These are phyloP conservation scores for Sporothrix schenckii DNA, from an alignment of 2,329 filamentous ascomycete genomes.

Conservation along the genomic window DNA sequence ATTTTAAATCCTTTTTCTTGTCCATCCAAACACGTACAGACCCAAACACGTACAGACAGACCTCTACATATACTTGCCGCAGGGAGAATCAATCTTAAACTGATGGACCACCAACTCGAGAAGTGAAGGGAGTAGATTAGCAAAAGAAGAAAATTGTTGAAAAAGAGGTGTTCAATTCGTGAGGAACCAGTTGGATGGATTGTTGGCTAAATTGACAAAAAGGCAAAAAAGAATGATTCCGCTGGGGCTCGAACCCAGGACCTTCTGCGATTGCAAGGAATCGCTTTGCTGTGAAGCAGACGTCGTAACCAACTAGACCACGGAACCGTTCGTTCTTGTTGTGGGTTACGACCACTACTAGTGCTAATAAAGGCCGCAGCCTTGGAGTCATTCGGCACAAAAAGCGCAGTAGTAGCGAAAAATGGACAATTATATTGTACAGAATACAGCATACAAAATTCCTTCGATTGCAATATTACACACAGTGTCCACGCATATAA, in stretches of 20 bases:
- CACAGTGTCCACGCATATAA: neutral
- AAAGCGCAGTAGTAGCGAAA: too few relatives aligned
- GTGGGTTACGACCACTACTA: neutral
- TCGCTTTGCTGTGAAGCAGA: constrained; percentile 37
- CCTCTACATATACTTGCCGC: too few relatives aligned
- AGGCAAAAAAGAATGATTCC: constrained; percentile 34
- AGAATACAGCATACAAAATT: too few relatives aligned
- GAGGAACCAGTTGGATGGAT: neutral
- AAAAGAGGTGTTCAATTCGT: neutral
- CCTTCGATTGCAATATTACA: too few relatives aligned
- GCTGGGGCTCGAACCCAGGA: constrained; percentile 40
- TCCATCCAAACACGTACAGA: neutral
- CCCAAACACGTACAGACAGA: neutral
- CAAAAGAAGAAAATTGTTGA: neutral
- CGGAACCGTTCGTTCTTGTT: constrained; percentile 34
- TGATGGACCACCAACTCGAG: neutral
- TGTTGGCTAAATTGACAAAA: neutral
- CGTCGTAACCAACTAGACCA: constrained; percentile 40
- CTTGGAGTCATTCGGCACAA: too few relatives aligned
- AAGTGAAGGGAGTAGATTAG: neutral
- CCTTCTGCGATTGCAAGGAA: constrained; percentile 36
- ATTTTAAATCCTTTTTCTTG: neutral
- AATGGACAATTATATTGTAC: too few relatives aligned
- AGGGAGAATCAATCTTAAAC: neutral
- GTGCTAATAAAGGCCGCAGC: constrained; percentile 4